phyloP scores from a whole-genome alignment of 1,139 yeast species.

The Hyphopichia khmerensis region DNA sequence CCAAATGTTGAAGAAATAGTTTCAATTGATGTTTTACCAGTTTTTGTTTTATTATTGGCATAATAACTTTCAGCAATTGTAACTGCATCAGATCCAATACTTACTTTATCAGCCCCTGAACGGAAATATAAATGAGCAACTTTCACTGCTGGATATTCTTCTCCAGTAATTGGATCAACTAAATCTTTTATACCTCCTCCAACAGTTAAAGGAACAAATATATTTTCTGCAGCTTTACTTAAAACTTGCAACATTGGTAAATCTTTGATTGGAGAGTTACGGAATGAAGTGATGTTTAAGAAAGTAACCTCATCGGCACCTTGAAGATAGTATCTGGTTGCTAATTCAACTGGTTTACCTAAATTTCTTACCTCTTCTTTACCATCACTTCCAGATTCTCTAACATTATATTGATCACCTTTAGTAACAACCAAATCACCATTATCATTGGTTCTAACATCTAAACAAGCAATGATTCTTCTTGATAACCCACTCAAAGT shows the following conservation, averaged over 20 bases:
- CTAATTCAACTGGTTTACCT: constrained; percentile 94
- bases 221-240: constrained; percentile 77
- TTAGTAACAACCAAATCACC: constrained; percentile 97
- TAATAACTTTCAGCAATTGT: constrained; percentile 81
- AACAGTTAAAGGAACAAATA: constrained; percentile 93
- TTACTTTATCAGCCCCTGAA: constrained; percentile 96
- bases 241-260: constrained; percentile 94
- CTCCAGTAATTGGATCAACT: constrained; percentile 73
- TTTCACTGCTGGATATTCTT: constrained; percentile 74
- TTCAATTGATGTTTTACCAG: constrained; percentile 85
- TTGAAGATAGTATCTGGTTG: constrained; percentile 82
- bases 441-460: constrained; percentile 89
- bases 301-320: constrained; percentile 98
- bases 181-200: constrained; percentile 97
- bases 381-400: constrained; percentile 60
- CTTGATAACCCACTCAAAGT: constrained; percentile 75
- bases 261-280: constrained; percentile 88
- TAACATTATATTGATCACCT: constrained; percentile 96
- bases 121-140: constrained; percentile 90
- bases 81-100: constrained; percentile 98
- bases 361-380: constrained; percentile 69
- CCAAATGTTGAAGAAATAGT: constrained; percentile 90
- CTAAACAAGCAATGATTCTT: constrained; percentile 92
- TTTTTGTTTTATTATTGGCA: constrained; percentile 47
- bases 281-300: constrained; percentile 88